These are phyloP conservation scores for Chloranthus sessilifolius DNA, from an alignment of 164 flowering plant species.

Conservation along the genomic window DNA sequence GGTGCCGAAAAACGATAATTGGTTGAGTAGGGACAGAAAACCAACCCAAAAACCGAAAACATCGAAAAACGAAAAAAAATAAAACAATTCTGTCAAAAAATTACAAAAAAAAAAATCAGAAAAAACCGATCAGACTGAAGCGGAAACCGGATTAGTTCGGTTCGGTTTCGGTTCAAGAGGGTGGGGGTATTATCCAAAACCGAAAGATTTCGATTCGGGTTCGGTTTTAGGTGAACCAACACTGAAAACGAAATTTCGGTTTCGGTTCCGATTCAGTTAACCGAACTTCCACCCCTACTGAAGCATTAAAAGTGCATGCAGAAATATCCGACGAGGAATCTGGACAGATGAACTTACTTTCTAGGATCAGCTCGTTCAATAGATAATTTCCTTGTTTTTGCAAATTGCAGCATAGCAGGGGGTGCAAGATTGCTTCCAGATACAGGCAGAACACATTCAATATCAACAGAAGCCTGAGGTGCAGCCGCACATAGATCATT, in stretches of 20 bases:
- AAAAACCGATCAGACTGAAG: neutral
- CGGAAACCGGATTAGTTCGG: neutral
- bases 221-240: too few species aligned
- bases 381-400: conserved; percentile 72
- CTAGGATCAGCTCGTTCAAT: conserved; percentile 72
- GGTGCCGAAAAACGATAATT: too few species aligned
- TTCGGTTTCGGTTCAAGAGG: neutral
- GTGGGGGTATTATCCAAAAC: neutral
- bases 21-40: too few species aligned
- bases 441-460: conserved; percentile 50
- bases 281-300: too few species aligned
- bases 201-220: neutral
- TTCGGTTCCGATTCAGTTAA: too few species aligned
- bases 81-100: too few species aligned
- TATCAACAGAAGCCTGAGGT: conserved; percentile 51
- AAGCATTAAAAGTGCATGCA: neutral
- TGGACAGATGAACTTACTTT: conserved; percentile 43
- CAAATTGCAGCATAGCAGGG: conserved; percentile 55
- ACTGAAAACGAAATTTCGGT: too few species aligned
- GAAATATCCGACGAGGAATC: neutral
- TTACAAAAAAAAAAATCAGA: too few species aligned
- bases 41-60: too few species aligned
- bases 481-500: conserved; percentile 47
- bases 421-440: conserved; percentile 50
- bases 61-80: too few species aligned